Base-by-base conservation (phyloP, 768 basidiomycete species). In the Inosperma sp. region DNA sequence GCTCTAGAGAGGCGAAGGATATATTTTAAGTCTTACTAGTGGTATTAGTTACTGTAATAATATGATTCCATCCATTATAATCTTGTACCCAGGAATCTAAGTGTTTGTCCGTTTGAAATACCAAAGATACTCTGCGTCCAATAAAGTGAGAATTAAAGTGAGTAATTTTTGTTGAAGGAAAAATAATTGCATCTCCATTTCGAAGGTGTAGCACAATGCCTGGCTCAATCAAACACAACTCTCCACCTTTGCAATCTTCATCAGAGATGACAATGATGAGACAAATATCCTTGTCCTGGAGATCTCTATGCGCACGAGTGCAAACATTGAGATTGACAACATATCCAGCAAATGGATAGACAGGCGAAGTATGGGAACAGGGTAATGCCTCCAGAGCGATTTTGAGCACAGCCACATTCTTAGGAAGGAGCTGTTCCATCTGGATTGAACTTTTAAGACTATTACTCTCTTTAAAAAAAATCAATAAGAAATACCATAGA, bases 101-200 rank as follows among this genome's bases (percentile, higher is more conserved):
- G 5, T 10, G n/a, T 16, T 36, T 26, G 30, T 62, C 60, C 2
- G 58, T 49, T 17, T 57, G 56, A 16, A 62, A 48, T 5, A 62
- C 59, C 21, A 62, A 29, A n/a, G 59, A 55, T 5, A 22, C 57
- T 5, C 61, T 31, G 5, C 36, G 42, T 3, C 61, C 59, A 6
- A 0, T 14, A 22, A 51, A 59, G 30, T 61, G 53, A 5, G 30
- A 30, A 49, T 62, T 62, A 16, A 62, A 57, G 34, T 62, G 61
- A 14, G 50, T 52, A 9, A 57, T 30, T 7, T 57, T 29, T 9
- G 31, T 25, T 2, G 58, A 59, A 3, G 14, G 25, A 33, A 62
- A 62, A 13, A 56, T 31, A 3, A 57, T 19, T 3, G 55, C 39
- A 43, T 62, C 59, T 2, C 59, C 56, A 6, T 30, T 26, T 12